Base-by-base conservation (phyloP, 306 rosid species). In the Corylus avellana region DNA sequence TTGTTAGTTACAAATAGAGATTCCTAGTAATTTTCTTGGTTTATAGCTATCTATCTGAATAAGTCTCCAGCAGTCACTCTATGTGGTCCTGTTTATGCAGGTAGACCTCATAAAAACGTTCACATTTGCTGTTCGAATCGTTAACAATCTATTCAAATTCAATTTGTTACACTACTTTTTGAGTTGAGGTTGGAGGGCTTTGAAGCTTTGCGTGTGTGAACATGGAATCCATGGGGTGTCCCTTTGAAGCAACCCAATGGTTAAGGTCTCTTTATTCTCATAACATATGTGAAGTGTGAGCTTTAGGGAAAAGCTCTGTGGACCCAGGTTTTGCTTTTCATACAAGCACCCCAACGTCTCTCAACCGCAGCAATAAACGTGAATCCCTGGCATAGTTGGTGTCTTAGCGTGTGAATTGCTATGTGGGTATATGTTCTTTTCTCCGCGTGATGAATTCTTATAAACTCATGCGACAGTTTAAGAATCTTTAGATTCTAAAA, bases 161-260 rank as follows among this genome's bases (percentile, higher is more conserved):
- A 6, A 7, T 42, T 42, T 5, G 7, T 42, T 42, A 42, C 9
- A 42, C 46, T 42, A 42, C 46, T 42, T 42, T 54, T 5, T 59
- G 5, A 59, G 37, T 16, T 3, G 17, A 29, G n/a, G 12, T 62
- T 81, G 76, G 79, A 63, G 57, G 74, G 80, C 76, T 49, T 5
- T 14, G 44, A 69, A 39, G 70, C 80, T 68, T 80, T 35, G 17
- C 12, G 25, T 17, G 53, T 5, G 48, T 51, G 47, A 4, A 57
- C 22, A 10, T 6, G 4, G 74, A 37, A 71, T 42, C 44, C 29
- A 47, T 11, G 42, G 18, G 14, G 59, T 74, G 77, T 70, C 39
- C 72, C 39, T 71, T 39, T 47, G 78, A 86, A 86, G 93, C 66
- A 77, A 84, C 22, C 75, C 86, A 90, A 89, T 91, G 49, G 85